These are phyloP conservation scores for Desmodesmus armatus DNA, from an alignment of 139 green algal genomes.

Conservation along the genomic window DNA sequence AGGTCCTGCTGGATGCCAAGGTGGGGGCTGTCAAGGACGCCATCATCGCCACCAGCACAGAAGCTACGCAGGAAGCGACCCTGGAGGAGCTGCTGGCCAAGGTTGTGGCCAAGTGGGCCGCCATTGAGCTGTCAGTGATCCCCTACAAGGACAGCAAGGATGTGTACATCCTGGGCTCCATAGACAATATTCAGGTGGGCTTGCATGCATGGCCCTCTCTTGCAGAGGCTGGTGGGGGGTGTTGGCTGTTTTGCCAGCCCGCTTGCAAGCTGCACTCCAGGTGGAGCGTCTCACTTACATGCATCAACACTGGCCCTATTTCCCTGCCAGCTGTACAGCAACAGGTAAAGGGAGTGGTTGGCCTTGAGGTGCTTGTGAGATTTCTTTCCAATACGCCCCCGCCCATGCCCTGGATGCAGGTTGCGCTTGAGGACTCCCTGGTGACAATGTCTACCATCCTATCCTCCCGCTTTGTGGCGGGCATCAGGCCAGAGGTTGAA, in stretches of 20 bases:
- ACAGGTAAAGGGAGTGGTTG: too few relatives aligned
- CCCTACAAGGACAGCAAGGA: slow-evolving; percentile 93
- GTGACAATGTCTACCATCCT: slow-evolving; percentile 90
- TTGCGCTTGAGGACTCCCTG: slow-evolving; percentile 86
- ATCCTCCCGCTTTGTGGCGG: slow-evolving; percentile 77
- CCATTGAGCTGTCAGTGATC: slow-evolving; percentile 80
- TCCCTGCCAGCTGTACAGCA: too few relatives aligned
- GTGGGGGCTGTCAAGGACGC: slow-evolving; percentile 70
- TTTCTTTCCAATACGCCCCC: too few relatives aligned
- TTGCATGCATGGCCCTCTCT: too few relatives aligned
- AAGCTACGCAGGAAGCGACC: slow-evolving; percentile 83
- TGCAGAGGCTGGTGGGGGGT: too few relatives aligned
- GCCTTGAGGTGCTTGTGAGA: too few relatives aligned
- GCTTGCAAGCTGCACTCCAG: too few relatives aligned
- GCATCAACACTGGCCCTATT: too few relatives aligned
- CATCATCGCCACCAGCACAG: slow-evolving; percentile 70
- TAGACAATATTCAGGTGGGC: slow-evolving; percentile 82
- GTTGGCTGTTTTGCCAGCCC: too few relatives aligned
- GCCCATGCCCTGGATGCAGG: slow-evolving; percentile 48
- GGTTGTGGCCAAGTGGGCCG: slow-evolving; percentile 77
- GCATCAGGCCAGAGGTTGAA: slow-evolving; percentile 83
- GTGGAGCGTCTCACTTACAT: too few relatives aligned
- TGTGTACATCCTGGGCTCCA: slow-evolving; percentile 81
- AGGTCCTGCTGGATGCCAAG: slow-evolving; percentile 69
- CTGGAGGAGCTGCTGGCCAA: slow-evolving; percentile 85